These are phyloP conservation scores for Heteromeles arbutifolia DNA, from an alignment of 306 rosid genomes.

Conservation along the genomic window DNA sequence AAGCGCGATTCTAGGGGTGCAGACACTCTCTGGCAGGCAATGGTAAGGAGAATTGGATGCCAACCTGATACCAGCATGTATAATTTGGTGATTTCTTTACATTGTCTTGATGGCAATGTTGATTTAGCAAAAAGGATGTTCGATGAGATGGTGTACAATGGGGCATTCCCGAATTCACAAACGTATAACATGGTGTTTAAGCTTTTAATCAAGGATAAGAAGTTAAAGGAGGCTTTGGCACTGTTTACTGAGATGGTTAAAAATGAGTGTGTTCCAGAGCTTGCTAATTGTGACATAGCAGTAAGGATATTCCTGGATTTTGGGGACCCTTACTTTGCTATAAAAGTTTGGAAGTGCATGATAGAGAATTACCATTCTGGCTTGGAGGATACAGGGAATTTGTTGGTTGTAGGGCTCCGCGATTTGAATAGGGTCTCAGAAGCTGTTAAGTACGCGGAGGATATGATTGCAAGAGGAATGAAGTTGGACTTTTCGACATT, in stretches of 20 bases:
- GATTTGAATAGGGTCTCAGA: conserved; percentile 46
- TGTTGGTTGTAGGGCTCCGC: conserved; percentile 39
- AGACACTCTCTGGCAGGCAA: conserved; percentile 45
- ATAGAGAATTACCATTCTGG: conserved; percentile 33
- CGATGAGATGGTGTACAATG: conserved; percentile 48
- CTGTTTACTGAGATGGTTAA: conserved; percentile 58
- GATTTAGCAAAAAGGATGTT: conserved; percentile 36
- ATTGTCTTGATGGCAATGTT: conserved; percentile 24
- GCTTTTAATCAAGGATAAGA: conserved; percentile 40
- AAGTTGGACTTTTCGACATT: conserved; percentile 40
- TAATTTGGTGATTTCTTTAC: conserved; percentile 47
- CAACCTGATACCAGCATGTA: conserved; percentile 38
- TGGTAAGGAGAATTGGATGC: conserved; percentile 25
- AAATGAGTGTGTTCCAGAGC: conserved; percentile 55
- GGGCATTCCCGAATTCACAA: conserved; percentile 42
- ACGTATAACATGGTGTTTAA: conserved; percentile 51
- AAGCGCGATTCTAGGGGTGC: conserved; percentile 33
- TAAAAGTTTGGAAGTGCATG: conserved; percentile 55
- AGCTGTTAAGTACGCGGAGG: conserved; percentile 65
- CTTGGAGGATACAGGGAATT: conserved; percentile 44
- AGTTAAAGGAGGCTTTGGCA: conserved; percentile 33
- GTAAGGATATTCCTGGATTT: conserved; percentile 40
- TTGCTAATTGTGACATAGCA: conserved; percentile 42
- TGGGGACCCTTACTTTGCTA: conserved; percentile 40
- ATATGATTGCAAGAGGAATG: conserved; percentile 53